phyloP scores from a whole-genome alignment of 352 stramenopile species.

The Phytophthora syringae region DNA sequence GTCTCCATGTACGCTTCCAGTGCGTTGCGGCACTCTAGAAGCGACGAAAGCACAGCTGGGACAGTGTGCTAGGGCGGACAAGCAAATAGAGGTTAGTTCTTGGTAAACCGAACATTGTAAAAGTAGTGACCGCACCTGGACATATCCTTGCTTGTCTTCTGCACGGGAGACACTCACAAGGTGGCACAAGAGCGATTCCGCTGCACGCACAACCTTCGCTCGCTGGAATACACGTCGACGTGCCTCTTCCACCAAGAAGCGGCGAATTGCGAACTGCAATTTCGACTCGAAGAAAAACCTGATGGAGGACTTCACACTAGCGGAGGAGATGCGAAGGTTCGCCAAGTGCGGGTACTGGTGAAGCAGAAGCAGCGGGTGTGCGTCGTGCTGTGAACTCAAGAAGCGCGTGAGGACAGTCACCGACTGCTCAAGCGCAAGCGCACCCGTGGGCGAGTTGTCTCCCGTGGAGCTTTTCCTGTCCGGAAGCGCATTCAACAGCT shows the following conservation, averaged over 20 bases:
- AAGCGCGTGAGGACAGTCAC: slow-evolving; percentile 41
- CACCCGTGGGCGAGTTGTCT: slow-evolving; percentile 33
- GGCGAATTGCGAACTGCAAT: slow-evolving; percentile 63
- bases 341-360: slow-evolving; percentile 57
- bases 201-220: slow-evolving; percentile 53
- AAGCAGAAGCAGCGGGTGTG: slow-evolving; percentile 55
- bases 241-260: slow-evolving; percentile 62
- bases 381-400: slow-evolving; percentile 35
- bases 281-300: slow-evolving; percentile 56
- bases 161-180: slow-evolving; percentile 60
- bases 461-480: slow-evolving; percentile 37
- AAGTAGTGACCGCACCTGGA: slow-evolving; percentile 55
- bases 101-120: neutral
- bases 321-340: slow-evolving; percentile 52
- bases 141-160: slow-evolving; percentile 71
- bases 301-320: slow-evolving; percentile 53
- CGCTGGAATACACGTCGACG: slow-evolving; percentile 54
- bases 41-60: slow-evolving; percentile 67
- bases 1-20: slow-evolving; percentile 76
- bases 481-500: slow-evolving; percentile 55
- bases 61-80: slow-evolving; percentile 60
- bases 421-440: slow-evolving; percentile 53
- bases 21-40: slow-evolving; percentile 70
- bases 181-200: slow-evolving; percentile 62
- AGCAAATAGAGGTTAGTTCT: slow-evolving; percentile 13